Base-by-base conservation (phyloP, 2,329 filamentous ascomycete species). In the Aspergillus spinulosporus region DNA sequence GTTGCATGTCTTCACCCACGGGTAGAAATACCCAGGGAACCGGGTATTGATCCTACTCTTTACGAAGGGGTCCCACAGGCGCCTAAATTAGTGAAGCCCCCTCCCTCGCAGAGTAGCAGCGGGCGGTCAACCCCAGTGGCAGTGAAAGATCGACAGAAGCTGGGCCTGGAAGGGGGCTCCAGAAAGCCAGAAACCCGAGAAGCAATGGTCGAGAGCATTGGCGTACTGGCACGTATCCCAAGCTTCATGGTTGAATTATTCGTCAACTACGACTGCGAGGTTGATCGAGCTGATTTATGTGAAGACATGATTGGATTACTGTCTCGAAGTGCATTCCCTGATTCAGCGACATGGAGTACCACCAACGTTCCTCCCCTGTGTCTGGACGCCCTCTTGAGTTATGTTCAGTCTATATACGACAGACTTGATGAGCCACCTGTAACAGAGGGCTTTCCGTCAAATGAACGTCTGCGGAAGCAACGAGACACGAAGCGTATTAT, bases 291-390 rank as follows among this genome's bases (percentile, higher is more conserved):
- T 50, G 94, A 99, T 75, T 78, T 99, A 4, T 99, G 94, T 68
- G 90, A 96, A 76, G 95, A 99, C 68, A 89, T 97, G 83, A 86
- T 99, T 58, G 93, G 94, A 0, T 82, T 99, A 34, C 79, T 99
- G 12, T 93, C 94, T 15, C 85, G 94, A 57, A 99, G 97, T 71
- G 94, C 94, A 2, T 89, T 99, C 62, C 95, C 94, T 0, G 94
- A 99, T 72, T 96, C 94, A 6, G 94, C 93, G 4, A 97, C 92
- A 4, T 99, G 94, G 94, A 99, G 95, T 72, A 99, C 94, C 8
- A 97, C 93, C 4, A 99, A 96, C 69, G 95, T 99, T 1, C 94
- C 94, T 12, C 94, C 94, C 0, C 78, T 99, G 2, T 99, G 94
- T 67, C 80, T 99, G 21, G 94, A 99, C 75, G 92, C 94, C 7